phyloP scores from a whole-genome alignment of 495 filamentous ascomycete species.

The Durotheca rogersii region DNA sequence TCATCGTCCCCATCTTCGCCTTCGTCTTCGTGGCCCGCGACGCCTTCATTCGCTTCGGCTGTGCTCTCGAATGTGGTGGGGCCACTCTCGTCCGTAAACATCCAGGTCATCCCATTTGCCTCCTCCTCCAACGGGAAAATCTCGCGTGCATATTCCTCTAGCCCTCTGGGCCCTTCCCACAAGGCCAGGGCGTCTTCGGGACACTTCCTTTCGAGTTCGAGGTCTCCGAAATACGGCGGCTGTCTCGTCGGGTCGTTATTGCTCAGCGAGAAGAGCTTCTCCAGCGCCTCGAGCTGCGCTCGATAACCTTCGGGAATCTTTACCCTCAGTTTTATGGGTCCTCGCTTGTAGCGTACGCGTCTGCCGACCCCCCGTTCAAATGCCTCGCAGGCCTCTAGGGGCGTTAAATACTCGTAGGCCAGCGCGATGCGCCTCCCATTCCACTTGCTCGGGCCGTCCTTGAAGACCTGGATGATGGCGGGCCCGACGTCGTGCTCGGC shows the following conservation, averaged over 20 bases:
- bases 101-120: slow-evolving; percentile 91
- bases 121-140: slow-evolving; percentile 93
- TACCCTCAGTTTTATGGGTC: slow-evolving; percentile 80
- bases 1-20: slow-evolving; percentile 38
- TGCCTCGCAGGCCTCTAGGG: slow-evolving; percentile 72
- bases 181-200: slow-evolving; percentile 72
- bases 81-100: slow-evolving; percentile 54
- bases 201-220: slow-evolving; percentile 57
- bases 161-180: slow-evolving; percentile 87
- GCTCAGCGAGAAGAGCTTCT: slow-evolving; percentile 60
- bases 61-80: slow-evolving; percentile 18
- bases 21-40: slow-evolving; percentile 24
- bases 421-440: slow-evolving; percentile 87
- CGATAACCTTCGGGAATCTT: slow-evolving; percentile 86
- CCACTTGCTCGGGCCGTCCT: slow-evolving; percentile 87
- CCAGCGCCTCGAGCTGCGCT: slow-evolving; percentile 76
- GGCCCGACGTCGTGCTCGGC: slow-evolving; percentile 96
- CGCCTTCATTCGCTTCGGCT: slow-evolving; percentile 32
- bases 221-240: slow-evolving; percentile 56
- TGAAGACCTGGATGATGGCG: slow-evolving; percentile 92
- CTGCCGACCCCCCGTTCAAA: slow-evolving; percentile 78
- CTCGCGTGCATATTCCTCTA: slow-evolving; percentile 95
- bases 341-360: slow-evolving; percentile 72
- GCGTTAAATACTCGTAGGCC: slow-evolving; percentile 87
- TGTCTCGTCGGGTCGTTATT: slow-evolving; percentile 56